Conservation (phyloP, 2,329 filamentous ascomycete species). For the Ascochyta fabae region DNA sequence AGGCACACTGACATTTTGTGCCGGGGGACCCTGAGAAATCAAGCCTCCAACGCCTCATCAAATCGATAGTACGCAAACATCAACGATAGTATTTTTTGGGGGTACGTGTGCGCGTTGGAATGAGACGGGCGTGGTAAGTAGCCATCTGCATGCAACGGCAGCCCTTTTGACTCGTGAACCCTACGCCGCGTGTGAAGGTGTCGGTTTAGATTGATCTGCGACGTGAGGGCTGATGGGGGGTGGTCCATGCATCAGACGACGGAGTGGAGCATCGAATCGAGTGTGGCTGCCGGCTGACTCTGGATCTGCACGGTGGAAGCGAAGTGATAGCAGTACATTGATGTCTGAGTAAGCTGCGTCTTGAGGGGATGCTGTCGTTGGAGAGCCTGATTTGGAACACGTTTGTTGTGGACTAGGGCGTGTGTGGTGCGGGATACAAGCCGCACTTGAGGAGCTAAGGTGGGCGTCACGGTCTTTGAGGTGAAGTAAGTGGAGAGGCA, state of each 20-base stretch:
- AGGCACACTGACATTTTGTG: no score
- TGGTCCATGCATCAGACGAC: conserved; percentile 9
- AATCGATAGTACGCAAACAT: no score
- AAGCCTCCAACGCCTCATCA: not conserved
- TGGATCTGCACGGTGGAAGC: not conserved
- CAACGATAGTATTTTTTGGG: no score
- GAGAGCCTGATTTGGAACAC: no score
- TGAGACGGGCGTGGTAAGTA: no score
- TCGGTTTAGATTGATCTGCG: conserved; percentile 12
- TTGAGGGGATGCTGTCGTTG: no score
- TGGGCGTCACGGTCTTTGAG: not conserved
- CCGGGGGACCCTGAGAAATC: not conserved
- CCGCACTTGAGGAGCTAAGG: no score
- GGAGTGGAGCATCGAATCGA: conserved; percentile 7
- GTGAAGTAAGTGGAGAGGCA: not conserved
- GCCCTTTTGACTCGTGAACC: conserved; percentile 1
- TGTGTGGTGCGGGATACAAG: no score
- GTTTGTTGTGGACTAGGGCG: not conserved
- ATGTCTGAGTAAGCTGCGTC: not conserved
- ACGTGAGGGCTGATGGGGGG: conserved; percentile 19
- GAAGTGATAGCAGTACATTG: not conserved
- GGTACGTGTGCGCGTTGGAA: no score
- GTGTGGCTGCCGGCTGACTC: conserved; percentile 8
- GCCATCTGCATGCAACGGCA: not conserved
- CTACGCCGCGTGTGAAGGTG: conserved; percentile 7